Evolutionary conservation across 345 rosid species (phyloP).

Genomic region (Sisymbrium irio): DNA sequence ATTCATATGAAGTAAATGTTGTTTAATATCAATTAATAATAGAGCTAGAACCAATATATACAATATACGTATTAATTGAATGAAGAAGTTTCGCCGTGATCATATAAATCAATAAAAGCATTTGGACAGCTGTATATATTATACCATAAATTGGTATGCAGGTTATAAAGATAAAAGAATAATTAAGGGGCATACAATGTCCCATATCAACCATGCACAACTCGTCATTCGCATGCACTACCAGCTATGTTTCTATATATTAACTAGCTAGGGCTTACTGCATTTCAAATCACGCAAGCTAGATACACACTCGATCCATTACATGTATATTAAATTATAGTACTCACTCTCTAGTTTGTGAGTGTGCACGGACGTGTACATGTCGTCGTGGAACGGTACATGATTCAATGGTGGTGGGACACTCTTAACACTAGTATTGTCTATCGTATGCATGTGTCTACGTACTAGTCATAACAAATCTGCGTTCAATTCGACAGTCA

Average conservation of each 20-base stretch:
- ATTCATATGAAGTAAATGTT: not conserved
- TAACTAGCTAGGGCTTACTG: constrained; percentile 22
- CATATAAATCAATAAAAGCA: constrained; percentile 7
- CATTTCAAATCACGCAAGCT: constrained; percentile 30
- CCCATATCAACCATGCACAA: constrained; percentile 33
- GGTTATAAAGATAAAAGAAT: constrained; percentile 6
- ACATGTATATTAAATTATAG: constrained; percentile 11
- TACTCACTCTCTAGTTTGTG: constrained; percentile 6
- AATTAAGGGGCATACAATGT: constrained; percentile 32
- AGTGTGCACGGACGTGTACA: constrained; percentile 30
- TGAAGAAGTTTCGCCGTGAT: constrained; percentile 2
- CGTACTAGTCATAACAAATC: not conserved
- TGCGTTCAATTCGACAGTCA: not conserved
- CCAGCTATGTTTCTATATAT: constrained; percentile 28
- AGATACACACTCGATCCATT: not conserved
- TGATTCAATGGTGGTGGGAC: constrained; percentile 26
- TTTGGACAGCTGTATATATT: constrained; percentile 25
- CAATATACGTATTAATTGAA: not conserved
- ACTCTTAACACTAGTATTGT: not conserved
- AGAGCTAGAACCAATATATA: not conserved
- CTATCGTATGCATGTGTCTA: not conserved
- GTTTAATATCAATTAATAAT: not conserved
- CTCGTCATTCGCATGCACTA: constrained; percentile 35
- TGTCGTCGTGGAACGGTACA: constrained; percentile 30
- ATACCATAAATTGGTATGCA: not conserved